These are phyloP conservation scores for Leccinum angustisporum DNA, from an alignment of 1,284 basidiomycete species.

Conservation along the genomic window DNA sequence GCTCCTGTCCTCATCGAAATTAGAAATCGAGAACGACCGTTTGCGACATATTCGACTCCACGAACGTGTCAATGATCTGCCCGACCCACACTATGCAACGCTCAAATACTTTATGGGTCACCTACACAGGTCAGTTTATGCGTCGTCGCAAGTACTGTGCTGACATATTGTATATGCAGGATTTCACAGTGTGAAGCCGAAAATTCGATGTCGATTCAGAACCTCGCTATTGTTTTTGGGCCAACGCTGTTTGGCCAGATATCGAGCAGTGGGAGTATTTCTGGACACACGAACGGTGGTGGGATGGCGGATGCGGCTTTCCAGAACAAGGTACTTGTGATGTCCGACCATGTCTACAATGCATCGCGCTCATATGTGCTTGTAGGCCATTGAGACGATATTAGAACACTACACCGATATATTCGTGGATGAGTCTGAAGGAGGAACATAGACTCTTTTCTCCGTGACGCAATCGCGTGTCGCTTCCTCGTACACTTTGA, in stretches of 20 bases:
- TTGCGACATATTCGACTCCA: conserved; percentile 93
- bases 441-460: conserved; percentile 22
- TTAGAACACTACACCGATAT: conserved; percentile 79
- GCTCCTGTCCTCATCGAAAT: conserved; percentile 7
- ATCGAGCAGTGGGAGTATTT: conserved; percentile 40
- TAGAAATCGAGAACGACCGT: conserved; percentile 92
- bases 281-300: conserved; percentile 45
- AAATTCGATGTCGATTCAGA: conserved; percentile 94
- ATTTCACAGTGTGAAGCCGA: conserved; percentile 71
- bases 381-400: conserved; percentile 77
- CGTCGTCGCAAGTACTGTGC: neutral
- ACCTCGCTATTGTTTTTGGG: conserved; percentile 96
- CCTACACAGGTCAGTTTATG: conserved; percentile 67
- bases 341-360: neutral
- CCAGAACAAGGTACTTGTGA: conserved; percentile 47
- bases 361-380: conserved; percentile 16
- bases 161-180: conserved; percentile 41
- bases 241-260: conserved; percentile 83
- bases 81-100: conserved; percentile 97
- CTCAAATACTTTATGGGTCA: conserved; percentile 96
- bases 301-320: conserved; percentile 52
- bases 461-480: neutral
- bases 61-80: conserved; percentile 95
- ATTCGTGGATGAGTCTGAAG: conserved; percentile 69
- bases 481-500: neutral